Evolutionary conservation across 257 asterid species (phyloP).

Genomic region (Ehretia macrophylla): DNA sequence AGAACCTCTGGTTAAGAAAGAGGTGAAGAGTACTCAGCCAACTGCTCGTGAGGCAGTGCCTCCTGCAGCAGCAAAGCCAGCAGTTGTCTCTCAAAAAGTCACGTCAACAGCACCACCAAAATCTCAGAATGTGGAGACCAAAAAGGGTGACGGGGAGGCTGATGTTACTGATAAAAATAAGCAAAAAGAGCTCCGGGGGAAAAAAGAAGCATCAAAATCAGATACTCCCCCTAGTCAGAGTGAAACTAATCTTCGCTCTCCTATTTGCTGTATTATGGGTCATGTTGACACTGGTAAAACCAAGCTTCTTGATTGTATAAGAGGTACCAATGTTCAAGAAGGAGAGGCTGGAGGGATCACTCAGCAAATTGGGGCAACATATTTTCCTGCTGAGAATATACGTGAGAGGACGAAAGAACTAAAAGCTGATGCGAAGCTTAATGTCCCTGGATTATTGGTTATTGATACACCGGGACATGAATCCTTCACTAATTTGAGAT

Average conservation of each 20-base stretch:
- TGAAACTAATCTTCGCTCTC: constrained; percentile 71
- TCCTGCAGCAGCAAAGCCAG: constrained; percentile 33
- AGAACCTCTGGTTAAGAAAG: constrained; percentile 49
- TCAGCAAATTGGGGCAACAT: constrained; percentile 98
- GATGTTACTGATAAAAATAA: constrained; percentile 31
- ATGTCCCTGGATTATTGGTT: constrained; percentile 91
- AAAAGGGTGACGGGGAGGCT: constrained; percentile 25
- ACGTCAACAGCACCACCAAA: constrained; percentile 17
- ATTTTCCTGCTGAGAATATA: constrained; percentile 92
- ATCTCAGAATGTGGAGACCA: constrained; percentile 31
- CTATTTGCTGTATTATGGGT: constrained; percentile 98
- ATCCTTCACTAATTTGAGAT: constrained; percentile 84
- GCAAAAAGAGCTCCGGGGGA: constrained; percentile 18
- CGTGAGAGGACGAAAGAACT: constrained; percentile 95
- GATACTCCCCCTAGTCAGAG: constrained; percentile 27
- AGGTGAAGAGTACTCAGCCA: constrained; percentile 36
- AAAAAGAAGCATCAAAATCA: constrained; percentile 29
- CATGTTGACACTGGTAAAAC: constrained; percentile 99
- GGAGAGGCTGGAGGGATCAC: constrained; percentile 99
- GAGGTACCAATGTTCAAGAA: constrained; percentile 98
- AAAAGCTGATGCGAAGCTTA: constrained; percentile 89
- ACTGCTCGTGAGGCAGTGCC: constrained; percentile 32
- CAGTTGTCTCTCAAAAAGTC: constrained; percentile 20
- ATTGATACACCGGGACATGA: constrained; percentile 99
- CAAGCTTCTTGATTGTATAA: constrained; percentile 88